Base-by-base conservation (phyloP, 2,329 filamentous ascomycete species). In the Geosmithia flava region DNA sequence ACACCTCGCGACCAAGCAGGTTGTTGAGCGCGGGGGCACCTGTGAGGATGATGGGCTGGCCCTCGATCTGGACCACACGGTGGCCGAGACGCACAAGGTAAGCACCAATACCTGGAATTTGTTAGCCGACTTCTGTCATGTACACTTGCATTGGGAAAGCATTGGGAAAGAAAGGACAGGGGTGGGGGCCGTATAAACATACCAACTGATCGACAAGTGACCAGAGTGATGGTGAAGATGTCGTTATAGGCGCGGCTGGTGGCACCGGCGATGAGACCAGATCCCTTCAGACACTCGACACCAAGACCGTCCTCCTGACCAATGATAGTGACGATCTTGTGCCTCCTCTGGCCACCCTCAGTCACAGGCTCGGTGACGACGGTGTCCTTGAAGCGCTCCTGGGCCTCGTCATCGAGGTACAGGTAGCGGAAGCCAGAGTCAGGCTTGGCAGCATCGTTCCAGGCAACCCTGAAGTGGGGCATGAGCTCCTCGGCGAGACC, bases 21-120 rank as follows among this genome's bases (percentile, higher is more conserved):
- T 97, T 98, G 81, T 98, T 98, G 66, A 98, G 85, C 51, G 93
- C 93, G 54, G 88, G 87, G 45, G 93, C 93, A 78, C 93, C 93
- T 59, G 93, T 98, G 53, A 98, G 80, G 61, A 98, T 98, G 66
- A 98, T 98, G 40, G 93, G 93, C 71, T 98, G 93, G 51, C 93
- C 93, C 69, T 98, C 93, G 55, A 98, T 94, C 70, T 98, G 93
- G 55, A 98, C 94, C 54, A 93, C 91, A 81, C 93, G 88, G 70
- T 98, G 93, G 51, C 93, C 93, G 51, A 98, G 87, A 64, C 93
- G 91, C 57, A 98, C 93, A 49, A 98, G 86, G 71, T 98, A 98
- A 47, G 93, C 93, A 79, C 93, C 93, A 55, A 98, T 98, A 84
- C 80, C 80, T 83, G 51, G 30, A 15, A 33, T 42, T 20, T 27